Percentiles rank a stretch among this genome's conserved stretches.
These are phyloP conservation scores for Nakataea oryzae DNA, from an alignment of 2,329 filamentous ascomycete species.

Conservation along the genomic window DNA sequence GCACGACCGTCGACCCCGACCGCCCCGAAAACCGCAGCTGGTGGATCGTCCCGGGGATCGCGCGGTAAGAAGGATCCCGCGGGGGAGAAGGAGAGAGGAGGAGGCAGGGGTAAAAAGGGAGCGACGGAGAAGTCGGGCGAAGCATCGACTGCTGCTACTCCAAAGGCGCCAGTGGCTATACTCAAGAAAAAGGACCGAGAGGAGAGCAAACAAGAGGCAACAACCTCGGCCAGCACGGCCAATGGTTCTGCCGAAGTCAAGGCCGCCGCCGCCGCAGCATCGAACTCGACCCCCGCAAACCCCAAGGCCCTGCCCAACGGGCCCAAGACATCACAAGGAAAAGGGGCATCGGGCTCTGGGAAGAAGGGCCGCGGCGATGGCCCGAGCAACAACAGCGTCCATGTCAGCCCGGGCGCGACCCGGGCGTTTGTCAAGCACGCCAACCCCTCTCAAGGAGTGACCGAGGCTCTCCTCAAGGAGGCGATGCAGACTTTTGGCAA, in stretches of 20 bases:
- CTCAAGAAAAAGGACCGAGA: slow-evolving; percentile 25
- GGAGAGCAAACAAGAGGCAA: neutral
- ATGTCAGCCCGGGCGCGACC: slow-evolving; percentile 33
- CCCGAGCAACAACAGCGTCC: slow-evolving; percentile 10
- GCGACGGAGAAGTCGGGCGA: slow-evolving; percentile 12
- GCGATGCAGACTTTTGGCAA: slow-evolving; percentile 65
- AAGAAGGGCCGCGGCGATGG: slow-evolving; percentile 9
- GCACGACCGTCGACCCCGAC: slow-evolving; percentile 12
- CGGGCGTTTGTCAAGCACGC: slow-evolving; percentile 74
- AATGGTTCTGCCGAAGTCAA: neutral
- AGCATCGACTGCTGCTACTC: slow-evolving; percentile 12
- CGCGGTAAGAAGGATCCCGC: slow-evolving; percentile 11
- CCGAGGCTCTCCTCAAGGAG: slow-evolving; percentile 66
- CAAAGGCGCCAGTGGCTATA: slow-evolving; percentile 20
- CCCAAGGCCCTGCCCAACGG: slow-evolving; percentile 14
- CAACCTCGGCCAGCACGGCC: neutral
- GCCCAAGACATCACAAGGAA: slow-evolving; percentile 14
- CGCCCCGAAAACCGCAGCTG: slow-evolving; percentile 15
- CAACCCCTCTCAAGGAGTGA: slow-evolving; percentile 86
- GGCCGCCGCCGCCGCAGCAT: neutral
- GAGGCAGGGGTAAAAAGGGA: slow-evolving; percentile 15
- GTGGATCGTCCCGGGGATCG: slow-evolving; percentile 8
- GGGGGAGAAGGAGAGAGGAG: slow-evolving; percentile 11
- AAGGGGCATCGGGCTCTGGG: neutral
- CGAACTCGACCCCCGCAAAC: slow-evolving; percentile 10